These are phyloP conservation scores for Penicillium cinerascens DNA, from an alignment of 495 filamentous ascomycete species.

Conservation along the genomic window DNA sequence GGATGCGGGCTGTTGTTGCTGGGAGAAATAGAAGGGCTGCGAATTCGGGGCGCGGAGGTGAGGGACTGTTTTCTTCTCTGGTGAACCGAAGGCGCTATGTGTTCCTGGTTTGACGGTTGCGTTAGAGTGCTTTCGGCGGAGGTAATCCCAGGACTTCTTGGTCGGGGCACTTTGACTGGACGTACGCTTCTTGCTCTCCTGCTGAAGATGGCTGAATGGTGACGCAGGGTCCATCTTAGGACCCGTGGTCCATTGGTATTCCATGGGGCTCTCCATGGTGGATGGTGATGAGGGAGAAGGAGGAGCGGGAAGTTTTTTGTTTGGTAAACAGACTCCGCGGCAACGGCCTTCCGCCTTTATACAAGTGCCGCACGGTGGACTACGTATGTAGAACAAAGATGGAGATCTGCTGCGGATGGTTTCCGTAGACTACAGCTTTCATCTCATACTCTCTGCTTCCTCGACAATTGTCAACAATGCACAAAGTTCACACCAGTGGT, in stretches of 20 bases:
- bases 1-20: constrained; percentile 24
- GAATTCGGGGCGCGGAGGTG: constrained; percentile 47
- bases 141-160: neutral
- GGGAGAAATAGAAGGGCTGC: constrained; percentile 45
- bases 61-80: constrained; percentile 44
- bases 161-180: constrained; percentile 1
- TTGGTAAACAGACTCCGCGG: constrained; percentile 29
- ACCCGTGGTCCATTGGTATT: constrained; percentile 72
- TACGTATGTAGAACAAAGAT: neutral
- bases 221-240: constrained; percentile 59
- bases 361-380: neutral
- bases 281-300: constrained; percentile 12
- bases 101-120: constrained; percentile 34
- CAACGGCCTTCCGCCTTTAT: constrained; percentile 8
- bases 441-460: neutral
- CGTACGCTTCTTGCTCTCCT: constrained; percentile 52
- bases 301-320: constrained; percentile 24
- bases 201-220: constrained; percentile 54
- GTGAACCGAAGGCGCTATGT: constrained; percentile 50
- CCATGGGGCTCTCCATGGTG: constrained; percentile 46
- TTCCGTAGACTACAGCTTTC: neutral
- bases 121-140: neutral
- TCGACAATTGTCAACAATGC: neutral
- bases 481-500: neutral
- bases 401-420: neutral